These are phyloP conservation scores for Aureobasidium sp. DNA, from an alignment of 2,329 filamentous ascomycete species.

Conservation along the genomic window DNA sequence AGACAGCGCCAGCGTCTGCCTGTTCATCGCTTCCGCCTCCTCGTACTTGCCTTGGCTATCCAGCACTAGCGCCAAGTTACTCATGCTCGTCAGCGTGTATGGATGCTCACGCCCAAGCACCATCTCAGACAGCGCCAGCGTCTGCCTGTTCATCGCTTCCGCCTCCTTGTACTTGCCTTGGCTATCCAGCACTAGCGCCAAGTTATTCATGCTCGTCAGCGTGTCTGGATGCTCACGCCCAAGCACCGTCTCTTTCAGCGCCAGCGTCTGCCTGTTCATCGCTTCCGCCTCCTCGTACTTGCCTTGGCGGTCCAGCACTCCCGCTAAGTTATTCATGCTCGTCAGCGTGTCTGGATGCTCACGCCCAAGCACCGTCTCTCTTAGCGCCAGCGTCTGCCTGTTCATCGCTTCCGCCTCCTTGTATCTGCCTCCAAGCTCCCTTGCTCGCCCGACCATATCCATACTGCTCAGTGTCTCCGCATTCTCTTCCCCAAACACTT, in stretches of 20 bases:
- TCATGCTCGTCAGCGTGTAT: neutral
- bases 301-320: neutral
- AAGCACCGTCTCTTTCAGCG: neutral
- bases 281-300: neutral
- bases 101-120: neutral
- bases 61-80: neutral
- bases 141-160: neutral
- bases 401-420: neutral
- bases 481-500: neutral
- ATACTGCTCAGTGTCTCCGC: neutral
- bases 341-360: neutral
- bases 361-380: neutral
- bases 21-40: neutral
- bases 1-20: too few species aligned
- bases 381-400: too few species aligned
- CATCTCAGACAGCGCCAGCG: neutral
- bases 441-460: neutral
- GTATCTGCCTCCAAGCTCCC: neutral
- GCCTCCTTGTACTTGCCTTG: neutral
- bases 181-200: neutral
- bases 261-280: too few species aligned
- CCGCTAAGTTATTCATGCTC: neutral
- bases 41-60: neutral
- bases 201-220: neutral
- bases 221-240: neutral